These are phyloP conservation scores for Linanthus parryae DNA, from an alignment of 148 eudicot species.

Conservation along the genomic window DNA sequence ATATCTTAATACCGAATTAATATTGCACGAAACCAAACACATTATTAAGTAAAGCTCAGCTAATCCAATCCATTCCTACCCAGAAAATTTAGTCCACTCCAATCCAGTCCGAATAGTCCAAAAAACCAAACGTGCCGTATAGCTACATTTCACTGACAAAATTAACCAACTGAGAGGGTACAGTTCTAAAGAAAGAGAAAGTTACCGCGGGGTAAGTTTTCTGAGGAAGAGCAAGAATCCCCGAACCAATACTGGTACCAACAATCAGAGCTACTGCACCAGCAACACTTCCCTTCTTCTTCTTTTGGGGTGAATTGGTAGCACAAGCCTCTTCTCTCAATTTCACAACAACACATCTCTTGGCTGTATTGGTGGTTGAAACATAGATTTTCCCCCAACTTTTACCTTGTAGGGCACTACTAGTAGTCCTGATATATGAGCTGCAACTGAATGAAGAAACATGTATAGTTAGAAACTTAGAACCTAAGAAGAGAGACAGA, in stretches of 20 bases:
- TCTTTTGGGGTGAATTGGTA: slow-evolving; percentile 2
- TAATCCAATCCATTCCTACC: not conserved
- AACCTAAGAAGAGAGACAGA: not conserved
- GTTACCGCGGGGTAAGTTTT: slow-evolving; percentile 45
- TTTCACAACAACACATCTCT: slow-evolving; percentile 2
- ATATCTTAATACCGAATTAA: not conserved
- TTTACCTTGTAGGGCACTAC: slow-evolving; percentile 11
- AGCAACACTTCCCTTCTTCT: slow-evolving; percentile 31
- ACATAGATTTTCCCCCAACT: slow-evolving; percentile 10
- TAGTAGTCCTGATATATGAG: slow-evolving; percentile 1
- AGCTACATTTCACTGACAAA: not conserved
- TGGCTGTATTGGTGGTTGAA: slow-evolving; percentile 11
- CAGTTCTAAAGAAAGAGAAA: not conserved
- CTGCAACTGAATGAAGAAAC: slow-evolving; percentile 3
- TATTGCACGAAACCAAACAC: not conserved
- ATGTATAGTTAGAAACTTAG: not conserved
- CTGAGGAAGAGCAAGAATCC: slow-evolving; percentile 47
- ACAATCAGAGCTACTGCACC: slow-evolving; percentile 48
- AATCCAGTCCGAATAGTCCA: too few relatives aligned
- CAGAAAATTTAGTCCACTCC: not conserved
- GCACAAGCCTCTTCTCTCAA: slow-evolving; percentile 10
- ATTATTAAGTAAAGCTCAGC: not conserved
- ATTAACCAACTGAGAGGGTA: not conserved
- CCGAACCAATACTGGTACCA: slow-evolving; percentile 47
- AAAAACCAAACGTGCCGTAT: not conserved